Evolutionary conservation across 306 rosid genomes (phyloP), one percentile per base, ranked within the genome.

Genomic region (Pterocarpus santalinus): DNA sequence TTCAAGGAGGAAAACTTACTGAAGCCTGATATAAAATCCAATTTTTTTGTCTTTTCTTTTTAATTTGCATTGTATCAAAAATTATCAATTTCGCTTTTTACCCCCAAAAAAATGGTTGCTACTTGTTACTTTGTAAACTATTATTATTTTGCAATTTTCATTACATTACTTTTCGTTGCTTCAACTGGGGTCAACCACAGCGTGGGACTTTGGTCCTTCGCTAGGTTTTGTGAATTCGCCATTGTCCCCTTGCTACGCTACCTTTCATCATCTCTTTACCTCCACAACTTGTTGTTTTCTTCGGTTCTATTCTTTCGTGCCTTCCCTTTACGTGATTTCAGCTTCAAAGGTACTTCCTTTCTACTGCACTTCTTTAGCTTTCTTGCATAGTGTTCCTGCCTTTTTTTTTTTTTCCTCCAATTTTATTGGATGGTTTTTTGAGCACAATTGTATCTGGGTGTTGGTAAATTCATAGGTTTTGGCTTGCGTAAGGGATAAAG

Each of bases 141-240:
- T 47, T 12, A 11, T 47, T 47, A 11, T 10, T 47, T 47, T 47
- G 53, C 13, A 47, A 47, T 11, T 47, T 46, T 47, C n/a, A 4
- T 53, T 53, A 13, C 16, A 14, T 13, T 49, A 13, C 56, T 53
- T 53, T 15, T 15, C 22, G 17, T 53, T 53, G 58, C 81, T 75
- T 81, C 72, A 64, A 39, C 82, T 82, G 72, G 85, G 85, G 81
- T 89, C 58, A 82, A 74, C 86, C 84, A 79, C 69, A 84, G 89
- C 88, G 83, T 69, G 77, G 82, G 90, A 81, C 89, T 84, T 84
- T 81, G 81, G 85, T 88, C 92, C 88, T 87, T 90, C 85, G 88
- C 90, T 83, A 86, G 92, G 94, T 82, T 81, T 86, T 81, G 81
- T 65, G 76, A 90, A 89, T 86, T 86, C 82, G 28, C 80, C 85